Percentiles rank a stretch among this genome's conserved stretches.
phyloP scores from a whole-genome alignment of 1,139 yeast genomes.

The Zygotorulaspora mrakii region DNA sequence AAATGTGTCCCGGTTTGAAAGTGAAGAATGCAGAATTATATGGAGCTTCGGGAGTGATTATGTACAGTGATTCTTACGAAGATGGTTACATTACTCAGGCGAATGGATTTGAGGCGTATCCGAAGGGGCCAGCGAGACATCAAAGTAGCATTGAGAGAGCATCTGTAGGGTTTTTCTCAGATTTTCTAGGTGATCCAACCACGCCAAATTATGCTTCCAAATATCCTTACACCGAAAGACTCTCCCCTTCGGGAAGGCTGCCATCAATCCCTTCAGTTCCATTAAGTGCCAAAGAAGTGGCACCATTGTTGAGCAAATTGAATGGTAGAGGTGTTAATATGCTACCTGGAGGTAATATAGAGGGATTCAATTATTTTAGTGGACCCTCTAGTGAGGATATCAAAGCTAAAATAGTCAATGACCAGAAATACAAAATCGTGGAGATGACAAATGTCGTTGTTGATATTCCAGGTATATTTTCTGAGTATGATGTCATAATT shows the following conservation, averaged over 20 bases:
- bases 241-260: constrained; percentile 43
- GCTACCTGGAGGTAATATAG: constrained; percentile 39
- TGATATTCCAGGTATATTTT: constrained; percentile 48
- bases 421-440: constrained; percentile 38
- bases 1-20: constrained; percentile 46
- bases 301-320: constrained; percentile 38
- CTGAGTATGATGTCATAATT: constrained; percentile 45
- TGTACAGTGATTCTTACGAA: constrained; percentile 50
- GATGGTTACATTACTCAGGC: constrained; percentile 42
- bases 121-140: constrained; percentile 47
- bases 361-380: constrained; percentile 39
- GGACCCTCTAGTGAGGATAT: constrained; percentile 39
- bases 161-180: constrained; percentile 55
- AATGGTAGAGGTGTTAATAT: constrained; percentile 36
- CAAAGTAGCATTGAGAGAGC: constrained; percentile 49
- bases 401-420: constrained; percentile 37
- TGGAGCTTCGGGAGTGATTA: constrained; percentile 57
- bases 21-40: constrained; percentile 48
- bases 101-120: constrained; percentile 43
- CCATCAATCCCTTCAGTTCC: constrained; percentile 46
- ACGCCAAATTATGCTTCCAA: constrained; percentile 52
- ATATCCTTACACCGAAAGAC: constrained; percentile 36
- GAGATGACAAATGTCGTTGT: constrained; percentile 45
- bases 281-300: constrained; percentile 41
- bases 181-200: constrained; percentile 71